Percentiles rank a stretch among this genome's conserved stretches.
Conservation (phyloP, 352 stramenopile species). For the Phytophthora litchii region DNA sequence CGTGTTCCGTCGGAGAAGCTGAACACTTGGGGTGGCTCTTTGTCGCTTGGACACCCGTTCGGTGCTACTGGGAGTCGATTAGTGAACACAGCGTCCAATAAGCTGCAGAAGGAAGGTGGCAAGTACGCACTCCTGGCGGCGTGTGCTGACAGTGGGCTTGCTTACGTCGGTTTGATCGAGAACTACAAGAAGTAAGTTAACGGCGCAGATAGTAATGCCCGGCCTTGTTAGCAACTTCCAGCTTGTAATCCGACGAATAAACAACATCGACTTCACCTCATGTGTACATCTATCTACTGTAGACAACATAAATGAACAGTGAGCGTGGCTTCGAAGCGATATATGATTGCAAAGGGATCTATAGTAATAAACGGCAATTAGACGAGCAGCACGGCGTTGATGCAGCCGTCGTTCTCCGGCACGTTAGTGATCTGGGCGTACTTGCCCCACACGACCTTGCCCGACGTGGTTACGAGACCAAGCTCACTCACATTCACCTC, state of each 20-base stretch:
- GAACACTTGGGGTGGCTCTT: slow-evolving; percentile 97
- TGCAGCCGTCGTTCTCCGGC: slow-evolving; percentile 99
- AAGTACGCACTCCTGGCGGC: slow-evolving; percentile 97
- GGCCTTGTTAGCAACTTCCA: slow-evolving; percentile 7
- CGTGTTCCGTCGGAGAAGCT: slow-evolving; percentile 94
- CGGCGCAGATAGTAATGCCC: slow-evolving; percentile 11
- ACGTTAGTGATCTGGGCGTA: slow-evolving; percentile 99
- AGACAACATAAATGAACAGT: neutral
- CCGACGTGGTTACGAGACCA: slow-evolving; percentile 98
- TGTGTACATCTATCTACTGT: neutral
- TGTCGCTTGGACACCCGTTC: slow-evolving; percentile 98
- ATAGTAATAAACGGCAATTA: slow-evolving; percentile 79
- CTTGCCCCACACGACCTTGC: slow-evolving; percentile 99
- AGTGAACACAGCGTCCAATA: slow-evolving; percentile 97
- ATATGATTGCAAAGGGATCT: slow-evolving; percentile 38
- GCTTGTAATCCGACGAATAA: slow-evolving; percentile 13
- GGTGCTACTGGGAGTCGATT: slow-evolving; percentile 96
- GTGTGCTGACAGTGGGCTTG: slow-evolving; percentile 97
- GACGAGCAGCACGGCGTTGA: slow-evolving; percentile 99
- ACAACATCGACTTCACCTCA: slow-evolving; percentile 1
- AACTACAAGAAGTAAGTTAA: slow-evolving; percentile 59
- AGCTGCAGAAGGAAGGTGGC: slow-evolving; percentile 94
- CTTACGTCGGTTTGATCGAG: slow-evolving; percentile 96
- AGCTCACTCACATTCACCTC: slow-evolving; percentile 99
- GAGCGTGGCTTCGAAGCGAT: slow-evolving; percentile 14